Percentiles rank a stretch among this genome's conserved stretches.
phyloP scores from a whole-genome alignment of 2,329 filamentous ascomycete genomes.

The Lasiodiplodia theobromae region DNA sequence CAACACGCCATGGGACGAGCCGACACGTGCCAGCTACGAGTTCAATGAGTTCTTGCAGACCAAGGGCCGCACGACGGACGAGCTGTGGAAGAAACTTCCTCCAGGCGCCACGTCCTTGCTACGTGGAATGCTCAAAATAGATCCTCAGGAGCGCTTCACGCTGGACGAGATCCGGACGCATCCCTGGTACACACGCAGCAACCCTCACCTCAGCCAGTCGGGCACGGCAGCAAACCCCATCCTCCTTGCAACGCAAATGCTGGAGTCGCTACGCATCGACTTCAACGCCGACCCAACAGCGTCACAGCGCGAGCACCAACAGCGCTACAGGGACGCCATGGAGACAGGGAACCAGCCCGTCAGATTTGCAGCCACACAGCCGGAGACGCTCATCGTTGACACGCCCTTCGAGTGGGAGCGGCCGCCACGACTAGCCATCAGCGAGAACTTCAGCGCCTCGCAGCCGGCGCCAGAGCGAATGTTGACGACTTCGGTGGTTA shows the following conservation, averaged over 20 bases:
- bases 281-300: constrained; percentile 73
- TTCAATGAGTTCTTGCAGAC: constrained; percentile 85
- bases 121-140: constrained; percentile 89
- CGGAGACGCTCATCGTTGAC: constrained; percentile 77
- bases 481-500: constrained; percentile 39
- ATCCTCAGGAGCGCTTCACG: constrained; percentile 77
- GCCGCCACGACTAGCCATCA: constrained; percentile 63
- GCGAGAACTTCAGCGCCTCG: constrained; percentile 54
- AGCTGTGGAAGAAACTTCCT: constrained; percentile 83
- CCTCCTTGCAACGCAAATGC: constrained; percentile 90
- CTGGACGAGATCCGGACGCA: constrained; percentile 87
- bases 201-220: constrained; percentile 75
- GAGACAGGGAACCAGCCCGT: constrained; percentile 67
- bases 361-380: constrained; percentile 81
- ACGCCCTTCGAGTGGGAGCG: constrained; percentile 88
- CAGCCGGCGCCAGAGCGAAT: constrained; percentile 52
- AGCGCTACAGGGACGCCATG: constrained; percentile 60
- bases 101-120: constrained; percentile 78
- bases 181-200: constrained; percentile 90
- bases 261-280: constrained; percentile 88
- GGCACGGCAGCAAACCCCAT: constrained; percentile 81
- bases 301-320: constrained; percentile 51
- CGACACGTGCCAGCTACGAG: constrained; percentile 84
- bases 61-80: constrained; percentile 81
- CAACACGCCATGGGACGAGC: constrained; percentile 98